phyloP scores from a whole-genome alignment of 208 protist genomes.

The Leishmania major region DNA sequence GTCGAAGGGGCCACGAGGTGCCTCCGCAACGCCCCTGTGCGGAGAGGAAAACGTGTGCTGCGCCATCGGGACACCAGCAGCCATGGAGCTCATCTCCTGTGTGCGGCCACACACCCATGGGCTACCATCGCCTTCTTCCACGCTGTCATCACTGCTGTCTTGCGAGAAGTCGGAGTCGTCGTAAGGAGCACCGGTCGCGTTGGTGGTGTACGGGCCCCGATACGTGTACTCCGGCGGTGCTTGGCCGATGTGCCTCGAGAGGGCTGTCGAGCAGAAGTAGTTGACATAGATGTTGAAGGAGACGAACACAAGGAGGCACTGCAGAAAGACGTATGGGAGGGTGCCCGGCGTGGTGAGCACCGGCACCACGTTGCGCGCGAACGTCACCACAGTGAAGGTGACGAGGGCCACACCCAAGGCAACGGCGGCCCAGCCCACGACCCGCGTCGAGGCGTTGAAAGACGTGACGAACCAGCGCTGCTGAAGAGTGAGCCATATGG shows the following conservation, averaged over 20 bases:
- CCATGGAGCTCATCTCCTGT: not conserved
- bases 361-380: constrained; percentile 53
- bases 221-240: constrained; percentile 24
- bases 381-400: constrained; percentile 47
- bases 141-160: not conserved
- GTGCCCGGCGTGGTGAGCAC: constrained; percentile 37
- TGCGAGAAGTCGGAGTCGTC: constrained; percentile 14
- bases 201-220: constrained; percentile 4
- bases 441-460: constrained; percentile 16
- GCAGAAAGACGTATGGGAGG: constrained; percentile 37
- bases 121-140: not conserved
- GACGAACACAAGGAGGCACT: constrained; percentile 33
- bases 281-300: constrained; percentile 78
- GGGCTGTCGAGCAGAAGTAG: constrained; percentile 54
- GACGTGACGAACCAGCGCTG: constrained; percentile 31
- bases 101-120: not conserved
- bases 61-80: too few relatives aligned
- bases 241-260: constrained; percentile 40
- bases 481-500: constrained; percentile 29
- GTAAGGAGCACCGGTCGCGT: not conserved
- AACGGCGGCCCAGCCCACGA: constrained; percentile 36
- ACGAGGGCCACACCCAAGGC: constrained; percentile 55
- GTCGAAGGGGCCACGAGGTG: not conserved
- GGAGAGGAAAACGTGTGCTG: not conserved
- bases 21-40: too few relatives aligned